Percentiles rank a stretch among this genome's conserved stretches.
Conservation (phyloP, 2,329 filamentous ascomycete species). For the Fusarium sp. region DNA sequence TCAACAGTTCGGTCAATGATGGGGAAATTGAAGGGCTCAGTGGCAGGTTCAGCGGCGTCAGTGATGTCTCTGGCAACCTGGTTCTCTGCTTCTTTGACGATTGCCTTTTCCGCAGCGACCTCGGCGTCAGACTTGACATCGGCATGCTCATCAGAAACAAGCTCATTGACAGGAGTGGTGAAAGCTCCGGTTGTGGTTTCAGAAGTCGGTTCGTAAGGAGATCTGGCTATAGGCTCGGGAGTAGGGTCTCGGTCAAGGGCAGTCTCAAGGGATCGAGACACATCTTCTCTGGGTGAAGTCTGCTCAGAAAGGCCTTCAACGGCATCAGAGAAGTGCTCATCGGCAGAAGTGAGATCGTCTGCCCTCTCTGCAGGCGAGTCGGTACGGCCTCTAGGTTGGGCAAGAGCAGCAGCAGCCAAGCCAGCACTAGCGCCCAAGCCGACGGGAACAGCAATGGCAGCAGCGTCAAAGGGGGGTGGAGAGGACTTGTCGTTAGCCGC, state of each 20-base stretch:
- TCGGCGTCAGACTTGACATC: neutral
- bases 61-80: neutral
- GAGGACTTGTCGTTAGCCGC: slow-evolving; percentile 57
- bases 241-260: neutral
- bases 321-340: slow-evolving; percentile 54
- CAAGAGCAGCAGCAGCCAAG: slow-evolving; percentile 44
- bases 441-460: slow-evolving; percentile 39
- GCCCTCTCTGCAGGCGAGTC: slow-evolving; percentile 36
- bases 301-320: slow-evolving; percentile 44
- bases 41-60: neutral
- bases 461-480: slow-evolving; percentile 51
- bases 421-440: slow-evolving; percentile 41
- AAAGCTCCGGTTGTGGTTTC: neutral
- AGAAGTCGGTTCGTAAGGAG: neutral
- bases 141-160: neutral
- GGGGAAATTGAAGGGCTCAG: neutral
- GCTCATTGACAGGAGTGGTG: slow-evolving; percentile 6
- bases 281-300: slow-evolving; percentile 17
- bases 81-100: neutral
- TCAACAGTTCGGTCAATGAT: neutral
- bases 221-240: neutral
- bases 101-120: neutral
- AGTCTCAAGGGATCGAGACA: neutral
- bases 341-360: slow-evolving; percentile 51
- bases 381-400: slow-evolving; percentile 30